Base-by-base conservation (phyloP, 129 eudicot species). In the Tagetes patula region DNA sequence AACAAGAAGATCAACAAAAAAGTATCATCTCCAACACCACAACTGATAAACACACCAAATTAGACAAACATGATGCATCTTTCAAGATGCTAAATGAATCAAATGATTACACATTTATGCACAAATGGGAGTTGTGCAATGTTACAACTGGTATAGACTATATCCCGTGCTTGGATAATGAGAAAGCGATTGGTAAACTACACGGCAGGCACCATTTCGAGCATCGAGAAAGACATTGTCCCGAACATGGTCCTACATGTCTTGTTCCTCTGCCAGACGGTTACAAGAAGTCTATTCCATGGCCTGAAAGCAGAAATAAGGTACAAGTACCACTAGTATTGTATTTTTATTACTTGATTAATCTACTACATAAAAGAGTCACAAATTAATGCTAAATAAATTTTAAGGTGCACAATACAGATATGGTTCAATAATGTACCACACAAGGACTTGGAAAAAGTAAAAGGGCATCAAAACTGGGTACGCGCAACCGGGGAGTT, bases 401-500 rank as follows among this genome's bases (percentile, higher is more conserved):
- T 63, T 54, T 75, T 75, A 71, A 47, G 75, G 55, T 71, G 73
- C 67, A 50, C 42, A 50, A 53, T 43, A 70, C 91, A 87, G 96
- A 90, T 90, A 83, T 90, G 96, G 96, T 87, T 85, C 79, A 76
- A 77, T 45, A 90, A 90, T 70, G 86, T 90, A 34, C 96, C 96
- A 61, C 91, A 90, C 70, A 79, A 80, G 3, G 30, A 13, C 71
- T 78, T 87, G 64, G 96, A 86, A 62, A 81, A 85, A 53, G 80
- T 79, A 40, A 90, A 90, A 58, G 96, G 96, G 14, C 94, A 90
- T 63, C 94, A 90, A 72, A 87, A 87, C 67, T 87, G 96, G 96
- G 86, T 90, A 69, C 87, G 85, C 77, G 56, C 76, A 20, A 63
- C 89, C 0, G 94, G 96, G 33, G 91, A 87, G 42, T 87, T 79